These are phyloP conservation scores for Cucurbita ficifolia DNA, from an alignment of 306 rosid species.

Conservation along the genomic window DNA sequence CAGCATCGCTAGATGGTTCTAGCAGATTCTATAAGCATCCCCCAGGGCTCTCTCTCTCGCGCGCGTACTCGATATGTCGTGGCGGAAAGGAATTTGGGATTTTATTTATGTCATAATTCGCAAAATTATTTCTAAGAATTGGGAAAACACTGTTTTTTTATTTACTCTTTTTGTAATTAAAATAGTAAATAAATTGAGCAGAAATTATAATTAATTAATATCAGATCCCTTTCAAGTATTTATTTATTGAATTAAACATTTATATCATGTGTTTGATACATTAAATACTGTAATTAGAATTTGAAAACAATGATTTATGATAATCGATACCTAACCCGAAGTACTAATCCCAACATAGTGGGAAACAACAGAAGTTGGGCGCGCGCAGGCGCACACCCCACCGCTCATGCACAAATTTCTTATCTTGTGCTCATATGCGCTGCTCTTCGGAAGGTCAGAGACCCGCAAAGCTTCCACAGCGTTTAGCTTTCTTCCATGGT, in stretches of 20 bases:
- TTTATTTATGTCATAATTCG: neutral
- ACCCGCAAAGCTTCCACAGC: neutral
- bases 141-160: too few relatives aligned
- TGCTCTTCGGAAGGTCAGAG: too few relatives aligned
- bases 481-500: neutral
- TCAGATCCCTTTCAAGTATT: too few relatives aligned
- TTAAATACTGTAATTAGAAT: too few relatives aligned
- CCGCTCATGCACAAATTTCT: neutral
- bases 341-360: neutral
- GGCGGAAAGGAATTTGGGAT: neutral
- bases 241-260: too few relatives aligned
- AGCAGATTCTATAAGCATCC: neutral
- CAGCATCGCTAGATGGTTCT: neutral
- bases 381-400: neutral
- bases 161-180: too few relatives aligned
- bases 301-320: too few relatives aligned
- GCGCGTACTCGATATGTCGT: neutral
- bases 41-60: neutral
- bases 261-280: too few relatives aligned
- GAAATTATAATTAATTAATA: too few relatives aligned
- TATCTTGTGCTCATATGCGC: too few relatives aligned
- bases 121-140: neutral
- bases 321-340: neutral
- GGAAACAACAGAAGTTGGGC: constrained; percentile 3
- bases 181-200: too few relatives aligned